A percentile compares a stretch with the other conserved stretches of the same genome.
Evolutionary conservation across 2,329 filamentous ascomycete genomes (phyloP).

Genomic region (Pseudocercospora fuligena): DNA sequence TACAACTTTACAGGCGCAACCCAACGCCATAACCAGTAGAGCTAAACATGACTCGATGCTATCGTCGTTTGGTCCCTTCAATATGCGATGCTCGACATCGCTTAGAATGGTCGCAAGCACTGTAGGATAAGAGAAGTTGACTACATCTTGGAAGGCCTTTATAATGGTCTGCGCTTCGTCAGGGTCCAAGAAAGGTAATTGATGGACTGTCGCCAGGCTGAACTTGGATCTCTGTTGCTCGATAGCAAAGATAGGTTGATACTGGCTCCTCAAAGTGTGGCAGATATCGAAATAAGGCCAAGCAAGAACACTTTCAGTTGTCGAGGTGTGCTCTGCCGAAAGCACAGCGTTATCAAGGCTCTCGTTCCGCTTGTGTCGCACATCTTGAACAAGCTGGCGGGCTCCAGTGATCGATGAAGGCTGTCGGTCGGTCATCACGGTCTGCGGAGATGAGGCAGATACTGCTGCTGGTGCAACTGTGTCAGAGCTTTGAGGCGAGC

Average conservation of each 20-base stretch:
- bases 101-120: conserved; percentile 9
- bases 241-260: conserved; percentile 21
- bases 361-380: conserved; percentile 16
- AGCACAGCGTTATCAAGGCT: conserved; percentile 22
- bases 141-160: conserved; percentile 7
- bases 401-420: conserved; percentile 19
- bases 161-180: conserved; percentile 12
- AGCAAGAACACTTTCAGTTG: conserved; percentile 21
- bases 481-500: neutral
- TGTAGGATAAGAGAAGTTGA: conserved; percentile 22
- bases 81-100: conserved; percentile 18
- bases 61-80: conserved; percentile 10
- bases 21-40: conserved; percentile 20
- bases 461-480: neutral
- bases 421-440: conserved; percentile 13
- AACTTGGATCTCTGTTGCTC: conserved; percentile 20
- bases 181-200: conserved; percentile 12
- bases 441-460: conserved; percentile 12
- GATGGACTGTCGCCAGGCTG: neutral
- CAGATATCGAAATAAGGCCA: conserved; percentile 23
- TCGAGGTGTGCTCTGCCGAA: conserved; percentile 23
- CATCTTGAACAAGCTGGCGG: conserved; percentile 18
- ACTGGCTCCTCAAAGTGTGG: conserved; percentile 14
- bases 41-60: conserved; percentile 17
- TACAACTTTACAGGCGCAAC: conserved; percentile 16